Conservation (phyloP, 495 filamentous ascomycete genomes). For the Talaromyces ruber region DNA sequence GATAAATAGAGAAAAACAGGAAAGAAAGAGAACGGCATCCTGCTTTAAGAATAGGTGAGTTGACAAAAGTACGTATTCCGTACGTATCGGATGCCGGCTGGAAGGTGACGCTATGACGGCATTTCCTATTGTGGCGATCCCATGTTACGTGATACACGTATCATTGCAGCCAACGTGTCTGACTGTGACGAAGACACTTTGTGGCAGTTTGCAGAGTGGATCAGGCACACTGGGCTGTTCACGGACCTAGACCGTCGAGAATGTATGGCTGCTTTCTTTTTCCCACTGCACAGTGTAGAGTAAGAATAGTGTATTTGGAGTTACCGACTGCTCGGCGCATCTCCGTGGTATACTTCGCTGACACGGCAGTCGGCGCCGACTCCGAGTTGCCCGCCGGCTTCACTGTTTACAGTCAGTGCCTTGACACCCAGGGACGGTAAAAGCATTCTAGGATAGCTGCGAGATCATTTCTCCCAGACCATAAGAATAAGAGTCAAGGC, state of each 20-base stretch:
- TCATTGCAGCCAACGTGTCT: background rate
- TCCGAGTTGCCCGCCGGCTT: background rate
- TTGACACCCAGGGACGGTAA: background rate
- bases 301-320: background rate
- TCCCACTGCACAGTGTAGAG: background rate
- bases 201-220: background rate
- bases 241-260: background rate
- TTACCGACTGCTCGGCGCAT: background rate
- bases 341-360: background rate
- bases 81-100: background rate
- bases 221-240: background rate
- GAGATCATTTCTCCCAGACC: background rate
- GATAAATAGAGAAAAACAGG: background rate
- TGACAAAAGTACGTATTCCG: background rate
- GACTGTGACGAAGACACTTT: background rate
- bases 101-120: background rate
- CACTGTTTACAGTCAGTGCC: background rate
- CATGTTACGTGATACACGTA: background rate
- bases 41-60: background rate
- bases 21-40: background rate
- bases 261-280: background rate
- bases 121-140: background rate
- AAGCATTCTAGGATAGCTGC: background rate
- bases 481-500: too few species aligned
- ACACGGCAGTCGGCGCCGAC: background rate